These are phyloP conservation scores for Amoebophrya sp. DNA, from an alignment of 169 alveolate species.

Conservation along the genomic window DNA sequence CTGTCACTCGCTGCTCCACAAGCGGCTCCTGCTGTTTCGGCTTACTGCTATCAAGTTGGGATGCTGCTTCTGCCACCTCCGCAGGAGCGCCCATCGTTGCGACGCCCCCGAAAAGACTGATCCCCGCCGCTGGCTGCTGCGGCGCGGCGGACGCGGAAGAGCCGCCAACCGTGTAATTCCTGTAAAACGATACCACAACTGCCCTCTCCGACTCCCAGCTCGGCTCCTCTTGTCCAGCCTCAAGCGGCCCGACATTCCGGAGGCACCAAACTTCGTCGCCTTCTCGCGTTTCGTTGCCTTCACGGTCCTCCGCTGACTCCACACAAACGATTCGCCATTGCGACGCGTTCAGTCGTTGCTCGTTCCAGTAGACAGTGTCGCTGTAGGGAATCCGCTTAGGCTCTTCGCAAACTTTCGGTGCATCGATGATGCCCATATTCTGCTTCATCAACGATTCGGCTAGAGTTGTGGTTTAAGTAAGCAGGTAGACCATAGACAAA, in stretches of 20 bases:
- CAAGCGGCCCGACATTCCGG: neutral
- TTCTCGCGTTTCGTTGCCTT: neutral
- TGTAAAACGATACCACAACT: neutral
- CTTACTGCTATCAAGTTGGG: neutral
- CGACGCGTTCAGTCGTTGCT: neutral
- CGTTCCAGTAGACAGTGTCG: neutral
- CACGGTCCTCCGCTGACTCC: neutral
- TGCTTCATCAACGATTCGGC: too few species aligned
- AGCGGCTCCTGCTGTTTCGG: neutral
- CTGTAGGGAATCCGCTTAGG: neutral
- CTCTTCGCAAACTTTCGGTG: neutral
- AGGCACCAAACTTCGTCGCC: constrained; percentile 18
- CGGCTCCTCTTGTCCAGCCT: neutral
- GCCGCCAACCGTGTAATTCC: too few species aligned
- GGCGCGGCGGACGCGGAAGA: too few species aligned
- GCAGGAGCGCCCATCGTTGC: too few species aligned
- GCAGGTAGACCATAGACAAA: too few species aligned
- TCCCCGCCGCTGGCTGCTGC: neutral
- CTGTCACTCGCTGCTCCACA: neutral
- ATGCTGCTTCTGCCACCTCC: neutral
- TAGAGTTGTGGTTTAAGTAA: too few species aligned
- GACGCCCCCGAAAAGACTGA: too few species aligned
- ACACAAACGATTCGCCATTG: neutral
- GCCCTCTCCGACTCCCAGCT: neutral
- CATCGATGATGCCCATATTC: neutral